Evolutionary conservation across 768 basidiomycete genomes (phyloP).

Genomic region (Leccinellum luteum): DNA sequence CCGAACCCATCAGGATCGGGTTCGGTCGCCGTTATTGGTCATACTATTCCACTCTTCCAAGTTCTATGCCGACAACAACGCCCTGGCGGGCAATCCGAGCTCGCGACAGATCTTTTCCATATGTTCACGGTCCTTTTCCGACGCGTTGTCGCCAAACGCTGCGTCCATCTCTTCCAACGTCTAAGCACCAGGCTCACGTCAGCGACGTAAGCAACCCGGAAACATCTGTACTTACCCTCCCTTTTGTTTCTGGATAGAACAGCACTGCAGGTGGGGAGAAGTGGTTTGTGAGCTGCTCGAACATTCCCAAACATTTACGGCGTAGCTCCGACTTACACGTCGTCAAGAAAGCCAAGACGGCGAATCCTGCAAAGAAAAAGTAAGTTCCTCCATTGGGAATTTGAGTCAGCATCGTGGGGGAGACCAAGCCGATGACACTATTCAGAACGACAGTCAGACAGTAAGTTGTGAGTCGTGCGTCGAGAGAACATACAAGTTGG

Average conservation of each 20-base stretch:
- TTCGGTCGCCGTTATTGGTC: neutral
- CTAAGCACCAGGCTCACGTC: conserved; percentile 11
- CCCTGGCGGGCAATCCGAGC: conserved; percentile 27
- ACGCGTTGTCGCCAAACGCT: conserved; percentile 29
- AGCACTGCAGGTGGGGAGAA: conserved; percentile 9
- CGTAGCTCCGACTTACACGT: conserved; percentile 17
- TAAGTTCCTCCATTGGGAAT: conserved; percentile 26
- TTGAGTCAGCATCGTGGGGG: conserved; percentile 25
- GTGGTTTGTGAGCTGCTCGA: conserved; percentile 1
- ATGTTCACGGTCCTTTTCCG: conserved; percentile 25
- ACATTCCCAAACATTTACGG: neutral
- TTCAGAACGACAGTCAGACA: neutral
- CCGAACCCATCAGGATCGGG: no score
- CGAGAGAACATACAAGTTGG: conserved; percentile 30
- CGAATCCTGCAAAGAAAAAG: conserved; percentile 28
- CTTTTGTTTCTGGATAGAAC: conserved; percentile 33
- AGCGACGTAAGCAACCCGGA: neutral
- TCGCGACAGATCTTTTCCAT: conserved; percentile 28
- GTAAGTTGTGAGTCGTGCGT: neutral
- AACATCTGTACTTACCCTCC: conserved; percentile 24
- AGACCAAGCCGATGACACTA: conserved; percentile 29
- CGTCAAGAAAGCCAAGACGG: conserved; percentile 28
- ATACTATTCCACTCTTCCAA: neutral
- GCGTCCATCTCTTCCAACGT: conserved; percentile 35
- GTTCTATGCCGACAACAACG: conserved; percentile 18